Evolutionary conservation across 352 stramenopile genomes (phyloP).

Genomic region (Saprolegnia diclina): DNA sequence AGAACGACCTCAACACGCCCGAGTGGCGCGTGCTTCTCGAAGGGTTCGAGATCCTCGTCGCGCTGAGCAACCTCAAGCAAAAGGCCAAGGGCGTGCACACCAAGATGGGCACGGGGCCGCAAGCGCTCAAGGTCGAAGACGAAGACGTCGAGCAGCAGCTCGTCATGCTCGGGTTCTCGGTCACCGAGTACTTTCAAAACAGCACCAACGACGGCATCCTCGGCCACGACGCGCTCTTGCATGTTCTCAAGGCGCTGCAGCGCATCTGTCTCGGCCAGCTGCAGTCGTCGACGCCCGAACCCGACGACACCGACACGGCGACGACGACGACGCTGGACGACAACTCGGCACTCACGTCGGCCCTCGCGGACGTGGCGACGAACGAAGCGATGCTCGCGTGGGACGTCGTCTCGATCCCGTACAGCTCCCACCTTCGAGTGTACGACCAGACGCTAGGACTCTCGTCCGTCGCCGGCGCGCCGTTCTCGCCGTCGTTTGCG

Average conservation of each 20-base stretch:
- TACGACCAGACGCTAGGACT: constrained; percentile 77
- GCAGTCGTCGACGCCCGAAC: constrained; percentile 34
- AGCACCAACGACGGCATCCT: constrained; percentile 44
- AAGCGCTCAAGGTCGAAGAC: constrained; percentile 68
- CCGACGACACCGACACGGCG: constrained; percentile 3
- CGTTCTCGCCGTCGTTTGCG: constrained; percentile 66
- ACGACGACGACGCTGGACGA: background rate
- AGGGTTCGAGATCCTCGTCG: constrained; percentile 77
- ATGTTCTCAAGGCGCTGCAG: constrained; percentile 54
- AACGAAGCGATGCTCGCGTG: constrained; percentile 28
- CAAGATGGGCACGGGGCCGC: constrained; percentile 38
- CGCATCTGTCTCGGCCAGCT: constrained; percentile 69
- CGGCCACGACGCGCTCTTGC: constrained; percentile 47
- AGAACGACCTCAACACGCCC: constrained; percentile 64
- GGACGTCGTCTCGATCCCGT: constrained; percentile 41
- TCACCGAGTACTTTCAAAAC: constrained; percentile 78
- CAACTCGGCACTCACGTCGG: background rate
- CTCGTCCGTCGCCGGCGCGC: constrained; percentile 41
- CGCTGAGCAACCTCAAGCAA: constrained; percentile 58
- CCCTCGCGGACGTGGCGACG: constrained; percentile 26
- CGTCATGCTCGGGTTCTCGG: constrained; percentile 77
- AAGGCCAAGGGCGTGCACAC: constrained; percentile 35
- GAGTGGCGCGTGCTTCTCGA: constrained; percentile 76
- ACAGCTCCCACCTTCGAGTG: constrained; percentile 65
- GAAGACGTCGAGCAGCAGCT: constrained; percentile 85